Conservation (phyloP, 306 rosid species). For the Astragalus membranaceus region DNA sequence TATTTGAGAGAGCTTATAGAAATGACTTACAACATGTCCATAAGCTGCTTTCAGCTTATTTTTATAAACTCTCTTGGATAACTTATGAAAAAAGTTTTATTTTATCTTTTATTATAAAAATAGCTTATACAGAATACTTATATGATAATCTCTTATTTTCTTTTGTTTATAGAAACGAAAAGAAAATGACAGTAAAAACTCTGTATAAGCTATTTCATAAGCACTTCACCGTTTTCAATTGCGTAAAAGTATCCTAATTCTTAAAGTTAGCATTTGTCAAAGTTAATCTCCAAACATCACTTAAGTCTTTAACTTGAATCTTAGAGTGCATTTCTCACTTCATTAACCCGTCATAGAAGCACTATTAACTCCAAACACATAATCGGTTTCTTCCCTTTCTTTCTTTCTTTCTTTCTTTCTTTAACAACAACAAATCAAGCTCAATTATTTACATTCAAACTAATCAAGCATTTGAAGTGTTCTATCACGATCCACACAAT, state of each 20-base stretch:
- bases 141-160: too few relatives aligned
- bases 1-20: too few relatives aligned
- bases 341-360: not conserved
- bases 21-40: too few relatives aligned
- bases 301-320: not conserved
- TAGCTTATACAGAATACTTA: too few relatives aligned
- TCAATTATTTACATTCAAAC: not conserved
- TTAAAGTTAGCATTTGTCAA: not conserved
- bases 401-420: not conserved
- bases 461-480: not conserved
- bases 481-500: slow-evolving; percentile 28
- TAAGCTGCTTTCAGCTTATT: too few relatives aligned
- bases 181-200: not conserved
- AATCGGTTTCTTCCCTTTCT: too few relatives aligned
- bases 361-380: not conserved
- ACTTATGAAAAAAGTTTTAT: too few relatives aligned
- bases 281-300: not conserved
- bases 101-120: too few relatives aligned
- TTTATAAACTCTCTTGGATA: too few relatives aligned
- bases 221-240: not conserved
- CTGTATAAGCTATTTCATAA: not conserved
- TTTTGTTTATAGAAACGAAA: not conserved
- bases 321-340: not conserved
- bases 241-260: not conserved
- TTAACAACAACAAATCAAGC: not conserved